These are phyloP conservation scores for Hypoxylon sp. DNA, from an alignment of 2,329 filamentous ascomycete species.

Conservation along the genomic window DNA sequence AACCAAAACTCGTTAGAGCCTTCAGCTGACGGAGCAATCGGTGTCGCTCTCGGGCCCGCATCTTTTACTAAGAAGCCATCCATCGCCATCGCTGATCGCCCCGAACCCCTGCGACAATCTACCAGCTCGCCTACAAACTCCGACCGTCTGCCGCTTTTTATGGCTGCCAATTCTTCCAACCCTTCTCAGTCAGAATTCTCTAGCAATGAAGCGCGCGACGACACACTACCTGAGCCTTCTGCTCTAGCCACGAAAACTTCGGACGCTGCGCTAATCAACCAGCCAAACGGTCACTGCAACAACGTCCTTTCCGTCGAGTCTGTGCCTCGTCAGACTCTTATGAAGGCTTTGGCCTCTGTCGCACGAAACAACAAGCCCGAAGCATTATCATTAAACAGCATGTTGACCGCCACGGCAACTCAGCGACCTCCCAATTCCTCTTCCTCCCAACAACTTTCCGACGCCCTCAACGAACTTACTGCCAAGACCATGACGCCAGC, in stretches of 20 bases:
- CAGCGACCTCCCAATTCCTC: slow-evolving; percentile 56
- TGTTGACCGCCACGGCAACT: slow-evolving; percentile 63
- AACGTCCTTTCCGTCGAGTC: slow-evolving; percentile 70
- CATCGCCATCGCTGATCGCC: slow-evolving; percentile 28
- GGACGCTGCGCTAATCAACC: slow-evolving; percentile 47
- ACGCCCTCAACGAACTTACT: slow-evolving; percentile 67
- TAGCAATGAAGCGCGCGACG: slow-evolving; percentile 44
- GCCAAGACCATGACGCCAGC: slow-evolving; percentile 57
- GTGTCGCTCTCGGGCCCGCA: slow-evolving; percentile 35
- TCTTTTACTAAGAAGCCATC: slow-evolving; percentile 38
- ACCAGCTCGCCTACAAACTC: slow-evolving; percentile 36
- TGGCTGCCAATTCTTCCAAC: slow-evolving; percentile 21
- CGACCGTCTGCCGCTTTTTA: slow-evolving; percentile 29
- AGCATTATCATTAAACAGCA: slow-evolving; percentile 70
- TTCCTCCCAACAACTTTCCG: slow-evolving; percentile 72
- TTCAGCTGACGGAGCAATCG: slow-evolving; percentile 38
- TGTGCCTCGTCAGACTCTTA: slow-evolving; percentile 81
- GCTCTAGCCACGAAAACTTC: slow-evolving; percentile 45
- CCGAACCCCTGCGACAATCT: slow-evolving; percentile 30
- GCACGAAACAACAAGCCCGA: slow-evolving; percentile 71
- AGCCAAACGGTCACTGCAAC: slow-evolving; percentile 57
- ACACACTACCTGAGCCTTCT: slow-evolving; percentile 40
- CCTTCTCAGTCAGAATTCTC: slow-evolving; percentile 20
- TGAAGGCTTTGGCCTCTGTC: slow-evolving; percentile 82
- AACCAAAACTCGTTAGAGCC: slow-evolving; percentile 47